Evolutionary conservation across 345 rosid genomes (phyloP), one percentile per base, ranked within the genome.

Genomic region (Cardamine occulta): DNA sequence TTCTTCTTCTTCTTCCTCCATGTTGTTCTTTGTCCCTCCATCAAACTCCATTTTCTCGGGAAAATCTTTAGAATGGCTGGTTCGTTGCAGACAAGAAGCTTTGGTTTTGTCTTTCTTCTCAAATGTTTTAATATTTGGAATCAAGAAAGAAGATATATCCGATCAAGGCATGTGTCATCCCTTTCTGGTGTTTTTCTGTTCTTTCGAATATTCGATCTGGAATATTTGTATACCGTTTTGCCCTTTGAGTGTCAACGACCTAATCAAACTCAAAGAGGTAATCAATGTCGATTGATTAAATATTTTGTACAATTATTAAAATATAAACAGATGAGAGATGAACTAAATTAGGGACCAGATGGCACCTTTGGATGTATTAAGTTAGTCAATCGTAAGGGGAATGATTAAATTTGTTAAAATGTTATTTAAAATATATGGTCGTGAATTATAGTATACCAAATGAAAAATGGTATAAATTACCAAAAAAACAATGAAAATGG

Each of bases 181-280:
- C 66, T 76, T 18, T 63, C 70, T 76, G 65, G 42, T 76, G 44
- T 63, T 53, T 32, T 70, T 76, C 75, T 76, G 75, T 76, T 70
- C 35, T 47, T 63, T 61, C 59, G 80, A 76, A 76, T 76, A 70
- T 76, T 63, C 80, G 28, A 54, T 77, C 75, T 77, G 66, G 72
- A 77, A 10, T 39, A 9, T 53, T 52, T 59, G 35, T 74, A 3
- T 29, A 47, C 51, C 21, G 4, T 45, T 45, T 45, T 57, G 26
- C 56, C 74, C 31, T 62, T 44, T 54, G 14, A 63, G 26, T 57
- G 72, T 77, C 76, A 70, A 77, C 80, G 76, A 77, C 80, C 64
- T 63, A 45, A 77, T 63, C 71, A 70, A 77, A 77, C 66, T 34
- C 37, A 26, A 63, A 32, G 37, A 70, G 66, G 71, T 77, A 56